phyloP scores from a whole-genome alignment of 257 asterid species.

The Petunia secreta region DNA sequence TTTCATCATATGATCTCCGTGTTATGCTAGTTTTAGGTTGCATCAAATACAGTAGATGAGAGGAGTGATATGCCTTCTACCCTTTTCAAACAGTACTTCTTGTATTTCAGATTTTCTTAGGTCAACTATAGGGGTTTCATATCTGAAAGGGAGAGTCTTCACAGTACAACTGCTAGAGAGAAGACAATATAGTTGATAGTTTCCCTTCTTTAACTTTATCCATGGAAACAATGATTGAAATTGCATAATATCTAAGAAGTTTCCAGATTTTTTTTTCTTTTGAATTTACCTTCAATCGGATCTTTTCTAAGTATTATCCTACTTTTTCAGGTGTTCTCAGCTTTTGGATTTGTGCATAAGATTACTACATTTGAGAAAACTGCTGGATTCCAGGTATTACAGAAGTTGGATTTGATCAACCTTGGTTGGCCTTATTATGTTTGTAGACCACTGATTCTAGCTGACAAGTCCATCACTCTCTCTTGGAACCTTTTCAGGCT shows the following conservation, averaged over 20 bases:
- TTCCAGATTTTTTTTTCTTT: background rate
- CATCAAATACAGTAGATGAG: constrained; percentile 12
- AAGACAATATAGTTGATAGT: background rate
- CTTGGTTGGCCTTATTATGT: background rate
- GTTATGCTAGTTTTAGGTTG: constrained; percentile 10
- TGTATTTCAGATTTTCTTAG: background rate
- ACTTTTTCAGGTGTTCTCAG: constrained; percentile 75
- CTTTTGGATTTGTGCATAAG: constrained; percentile 90
- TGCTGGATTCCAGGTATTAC: constrained; percentile 88
- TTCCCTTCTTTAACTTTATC: background rate
- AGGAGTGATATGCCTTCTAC: background rate
- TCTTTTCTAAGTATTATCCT: background rate
- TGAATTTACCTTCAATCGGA: background rate
- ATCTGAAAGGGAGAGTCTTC: background rate
- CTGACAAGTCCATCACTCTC: constrained; percentile 13
- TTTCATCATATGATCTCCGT: background rate
- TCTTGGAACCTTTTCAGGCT: constrained; percentile 54
- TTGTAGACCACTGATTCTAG: background rate
- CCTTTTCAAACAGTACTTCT: background rate
- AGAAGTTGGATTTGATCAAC: background rate
- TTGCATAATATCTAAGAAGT: background rate
- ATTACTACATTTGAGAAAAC: constrained; percentile 96
- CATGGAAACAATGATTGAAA: background rate
- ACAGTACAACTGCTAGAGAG: background rate
- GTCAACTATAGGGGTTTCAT: constrained; percentile 7